These are phyloP conservation scores for Penstemon davidsonii DNA, from an alignment of 257 asterid genomes.

Conservation along the genomic window DNA sequence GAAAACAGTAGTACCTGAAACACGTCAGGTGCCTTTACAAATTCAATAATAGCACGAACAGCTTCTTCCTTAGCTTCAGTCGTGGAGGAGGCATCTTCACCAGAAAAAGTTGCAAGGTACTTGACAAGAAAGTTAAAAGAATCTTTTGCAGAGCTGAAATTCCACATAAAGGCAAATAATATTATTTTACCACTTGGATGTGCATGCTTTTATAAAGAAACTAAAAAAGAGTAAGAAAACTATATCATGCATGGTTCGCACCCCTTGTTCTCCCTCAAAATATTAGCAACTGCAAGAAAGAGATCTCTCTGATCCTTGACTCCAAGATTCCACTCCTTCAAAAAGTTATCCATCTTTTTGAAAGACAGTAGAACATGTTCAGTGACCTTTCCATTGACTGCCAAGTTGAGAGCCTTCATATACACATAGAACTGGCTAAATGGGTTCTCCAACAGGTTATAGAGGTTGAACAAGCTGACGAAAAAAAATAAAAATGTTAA, in stretches of 20 bases:
- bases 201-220: neutral
- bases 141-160: constrained; percentile 65
- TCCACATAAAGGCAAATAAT: constrained; percentile 18
- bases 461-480: constrained; percentile 78
- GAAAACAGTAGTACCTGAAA: constrained; percentile 54
- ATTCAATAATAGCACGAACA: constrained; percentile 62
- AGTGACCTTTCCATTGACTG: constrained; percentile 60
- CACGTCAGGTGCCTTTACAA: constrained; percentile 80
- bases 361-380: constrained; percentile 75
- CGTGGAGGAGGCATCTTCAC: constrained; percentile 53
- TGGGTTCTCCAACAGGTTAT: constrained; percentile 81
- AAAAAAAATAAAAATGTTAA: constrained; percentile 25
- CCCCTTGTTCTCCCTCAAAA: constrained; percentile 71
- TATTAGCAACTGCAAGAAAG: constrained; percentile 57
- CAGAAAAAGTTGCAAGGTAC: constrained; percentile 79
- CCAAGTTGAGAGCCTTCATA: constrained; percentile 81
- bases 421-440: constrained; percentile 80
- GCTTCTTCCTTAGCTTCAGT: constrained; percentile 88
- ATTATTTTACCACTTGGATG: neutral
- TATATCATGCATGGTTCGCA: constrained; percentile 32
- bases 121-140: constrained; percentile 71
- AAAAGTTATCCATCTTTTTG: constrained; percentile 61
- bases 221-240: neutral
- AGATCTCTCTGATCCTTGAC: constrained; percentile 75
- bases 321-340: constrained; percentile 80